Base-by-base conservation (phyloP, 768 basidiomycete species). In the Sporobolomyces pararoseus region DNA sequence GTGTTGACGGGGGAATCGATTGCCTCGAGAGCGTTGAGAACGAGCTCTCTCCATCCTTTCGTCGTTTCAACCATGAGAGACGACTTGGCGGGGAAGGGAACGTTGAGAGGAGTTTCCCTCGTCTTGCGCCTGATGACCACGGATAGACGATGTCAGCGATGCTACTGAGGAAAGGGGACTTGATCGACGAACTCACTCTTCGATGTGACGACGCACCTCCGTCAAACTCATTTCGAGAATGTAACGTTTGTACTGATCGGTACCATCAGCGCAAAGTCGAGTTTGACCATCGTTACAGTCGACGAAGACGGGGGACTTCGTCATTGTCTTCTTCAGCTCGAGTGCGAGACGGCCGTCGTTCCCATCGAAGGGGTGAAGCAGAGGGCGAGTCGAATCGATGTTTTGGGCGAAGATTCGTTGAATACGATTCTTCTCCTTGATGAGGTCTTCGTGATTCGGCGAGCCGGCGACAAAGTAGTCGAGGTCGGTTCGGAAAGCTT, bases 61-160 rank as follows among this genome's bases (percentile, higher is more conserved):
- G 81, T 80, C 53, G 78, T 81, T 17, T 70, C 55, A 5, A 71
- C 68, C 42, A 84, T 83, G 7, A 82, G 76, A 4, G 74, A 63
- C 23, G 76, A 76, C 50, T 82, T 82, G 1, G 80, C 79, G 4
- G 75, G 73, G 63, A 79, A 83, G 1, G 82, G 82, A 5, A 81
- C 78, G 68, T 81, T 81, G 25, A 78, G 75, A 12, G 82, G 81
- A 0, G 81, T 75, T 61, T 83, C 82, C 39, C 81, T 76, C 2
- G 80, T 80, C 34, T 80, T 79, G 13, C 78, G 80, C 25, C 82
- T 83, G 63, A 7, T 39, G n/a, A n/a, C n/a, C n/a, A n/a, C n/a
- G n/a, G n/a, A n/a, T 25, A 6, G 7, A 37, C 19, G 54, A 58
- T 25, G 10, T 14, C 4, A 3, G 27, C 4, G 16, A 6, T 16